Percentiles rank a stretch among this genome's conserved stretches.
These are phyloP conservation scores for Globisporangium mamillatum DNA, from an alignment of 352 stramenopile genomes.

Conservation along the genomic window DNA sequence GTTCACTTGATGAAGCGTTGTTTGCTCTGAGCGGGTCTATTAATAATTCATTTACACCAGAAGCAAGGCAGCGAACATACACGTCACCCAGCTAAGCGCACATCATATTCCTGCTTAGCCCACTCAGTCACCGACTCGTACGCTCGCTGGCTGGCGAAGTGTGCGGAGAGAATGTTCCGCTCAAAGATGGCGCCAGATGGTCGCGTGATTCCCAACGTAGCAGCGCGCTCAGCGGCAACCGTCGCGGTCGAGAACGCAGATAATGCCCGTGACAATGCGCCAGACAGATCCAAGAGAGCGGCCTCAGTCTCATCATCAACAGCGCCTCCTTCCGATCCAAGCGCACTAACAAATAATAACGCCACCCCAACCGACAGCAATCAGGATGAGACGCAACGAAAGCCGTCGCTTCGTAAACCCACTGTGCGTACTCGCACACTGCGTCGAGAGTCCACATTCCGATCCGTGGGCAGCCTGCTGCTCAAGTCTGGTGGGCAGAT, in stretches of 20 bases:
- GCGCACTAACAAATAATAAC: background rate
- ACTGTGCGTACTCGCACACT: background rate
- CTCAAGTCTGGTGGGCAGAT: constrained; percentile 25
- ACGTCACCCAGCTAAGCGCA: background rate
- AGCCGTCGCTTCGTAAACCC: background rate
- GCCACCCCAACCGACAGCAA: background rate
- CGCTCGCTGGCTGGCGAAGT: background rate
- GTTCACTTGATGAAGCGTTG: too few species aligned
- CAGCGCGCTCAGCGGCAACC: background rate
- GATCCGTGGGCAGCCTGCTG: constrained; percentile 26
- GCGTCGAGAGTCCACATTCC: constrained; percentile 22
- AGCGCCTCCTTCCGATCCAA: too few species aligned
- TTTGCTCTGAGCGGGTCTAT: background rate
- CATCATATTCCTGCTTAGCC: background rate
- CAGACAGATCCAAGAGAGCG: background rate
- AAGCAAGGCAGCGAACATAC: background rate
- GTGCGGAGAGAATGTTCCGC: constrained; percentile 7
- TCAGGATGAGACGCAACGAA: background rate
- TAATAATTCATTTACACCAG: background rate
- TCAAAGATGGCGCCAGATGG: background rate
- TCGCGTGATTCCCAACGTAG: constrained; percentile 10
- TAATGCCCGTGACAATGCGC: background rate
- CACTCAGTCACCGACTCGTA: background rate
- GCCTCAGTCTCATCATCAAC: background rate
- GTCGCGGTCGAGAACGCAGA: background rate